Base-by-base conservation (phyloP, 1,139 yeast species). In the Komagataea norvegica region DNA sequence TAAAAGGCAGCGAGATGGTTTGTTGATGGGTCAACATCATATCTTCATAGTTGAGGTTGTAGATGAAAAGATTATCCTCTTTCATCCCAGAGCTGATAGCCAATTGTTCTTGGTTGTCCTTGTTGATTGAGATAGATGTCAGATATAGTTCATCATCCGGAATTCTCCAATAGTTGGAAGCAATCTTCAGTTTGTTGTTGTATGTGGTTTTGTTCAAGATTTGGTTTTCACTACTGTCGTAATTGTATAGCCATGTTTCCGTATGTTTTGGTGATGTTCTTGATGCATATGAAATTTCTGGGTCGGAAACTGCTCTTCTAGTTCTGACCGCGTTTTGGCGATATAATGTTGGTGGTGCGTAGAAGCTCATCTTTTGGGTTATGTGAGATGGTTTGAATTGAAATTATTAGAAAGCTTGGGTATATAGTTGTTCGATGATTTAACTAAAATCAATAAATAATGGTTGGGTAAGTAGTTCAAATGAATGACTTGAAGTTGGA, bases 1-100 rank as follows among this genome's bases (percentile, higher is more conserved):
- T 79, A 42, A 77, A 74, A 1, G 91, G 87, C 31, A 85, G 65
- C 0, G 85, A 59, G 32, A 85, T 78, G 2, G 93, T 83, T 51
- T 80, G 83, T 49, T 81, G 79, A 60, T 84, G 94, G 15, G 84
- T 77, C 40, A 84, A 63, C 31, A 68, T 65, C 28, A 56, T 55
- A 16, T 65, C 60, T 4, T 55, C 52, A 11, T 64, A 44, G 44
- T 71, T 72, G 40, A 82, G 62, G 38, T 76, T 81, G 55, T 81
- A 85, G 24, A 85, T 70, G 49, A 72, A 81, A 41, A 85, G 63
- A 49, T 84, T 85, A 38, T 73, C 62, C 15, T 67, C 72, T 6
- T 54, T 39, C 30, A 68, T 62, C 1, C 82, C 86, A 45, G 80
- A 74, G 2, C 88, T 74, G 7, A 85, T 70, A 1, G 94, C 93